phyloP scores from a whole-genome alignment of 306 rosid species.

The Vigna radiata region DNA sequence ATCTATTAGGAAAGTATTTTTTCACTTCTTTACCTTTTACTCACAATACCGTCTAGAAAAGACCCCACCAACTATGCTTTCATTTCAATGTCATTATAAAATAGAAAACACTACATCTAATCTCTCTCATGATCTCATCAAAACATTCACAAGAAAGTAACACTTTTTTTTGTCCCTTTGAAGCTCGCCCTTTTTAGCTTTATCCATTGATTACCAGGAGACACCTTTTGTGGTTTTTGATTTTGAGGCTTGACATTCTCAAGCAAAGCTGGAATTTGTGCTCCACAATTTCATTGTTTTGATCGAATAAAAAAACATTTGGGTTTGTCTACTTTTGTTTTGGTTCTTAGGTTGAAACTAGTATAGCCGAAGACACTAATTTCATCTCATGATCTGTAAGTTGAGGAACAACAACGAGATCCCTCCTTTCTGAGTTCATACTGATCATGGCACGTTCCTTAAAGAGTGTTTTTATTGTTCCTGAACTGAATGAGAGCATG shows the following conservation, averaged over 20 bases:
- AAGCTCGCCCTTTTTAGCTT: conserved; percentile 21
- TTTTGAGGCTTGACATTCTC: conserved; percentile 27
- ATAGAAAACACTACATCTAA: neutral
- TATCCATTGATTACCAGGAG: conserved; percentile 10
- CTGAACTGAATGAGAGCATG: conserved; percentile 53
- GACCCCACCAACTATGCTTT: conserved; percentile 21
- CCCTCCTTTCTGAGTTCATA: conserved; percentile 7
- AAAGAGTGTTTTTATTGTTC: conserved; percentile 51
- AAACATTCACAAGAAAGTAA: conserved; percentile 33
- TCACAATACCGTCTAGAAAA: neutral
- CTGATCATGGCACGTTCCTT: conserved; percentile 52
- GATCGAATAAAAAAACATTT: neutral
- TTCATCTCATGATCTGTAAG: conserved; percentile 27
- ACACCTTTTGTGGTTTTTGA: neutral
- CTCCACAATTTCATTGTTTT: neutral
- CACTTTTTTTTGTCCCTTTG: conserved; percentile 26
- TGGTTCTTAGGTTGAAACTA: neutral
- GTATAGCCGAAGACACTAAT: neutral
- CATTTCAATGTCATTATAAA: neutral
- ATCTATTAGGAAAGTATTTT: neutral
- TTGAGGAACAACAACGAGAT: conserved; percentile 9
- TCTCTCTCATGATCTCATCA: conserved; percentile 22
- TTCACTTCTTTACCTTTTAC: neutral
- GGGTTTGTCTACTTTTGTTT: conserved; percentile 13
- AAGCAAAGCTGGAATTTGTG: neutral